phyloP scores from a whole-genome alignment of 192 early-diverging fungal genomes.

The Allomyces arbusculus region DNA sequence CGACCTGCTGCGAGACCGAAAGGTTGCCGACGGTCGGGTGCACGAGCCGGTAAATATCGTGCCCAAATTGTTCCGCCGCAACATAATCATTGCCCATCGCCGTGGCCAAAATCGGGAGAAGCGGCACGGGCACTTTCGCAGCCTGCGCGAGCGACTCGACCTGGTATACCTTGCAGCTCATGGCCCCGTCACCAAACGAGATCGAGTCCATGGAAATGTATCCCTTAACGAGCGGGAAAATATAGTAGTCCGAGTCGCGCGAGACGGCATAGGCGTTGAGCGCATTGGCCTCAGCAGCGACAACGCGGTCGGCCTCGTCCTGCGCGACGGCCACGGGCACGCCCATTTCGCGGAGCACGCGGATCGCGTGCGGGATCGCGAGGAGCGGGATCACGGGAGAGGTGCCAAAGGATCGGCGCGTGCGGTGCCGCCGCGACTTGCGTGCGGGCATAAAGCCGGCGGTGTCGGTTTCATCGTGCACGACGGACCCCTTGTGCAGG shows the following conservation, averaged over 20 bases:
- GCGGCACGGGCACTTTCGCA: not conserved
- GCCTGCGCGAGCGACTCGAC: not conserved
- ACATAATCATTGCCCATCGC: not conserved
- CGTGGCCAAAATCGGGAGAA: not conserved
- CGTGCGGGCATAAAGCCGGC: not conserved
- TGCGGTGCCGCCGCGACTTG: no score
- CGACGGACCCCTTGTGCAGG: not conserved
- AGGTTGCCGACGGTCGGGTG: no score
- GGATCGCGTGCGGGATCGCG: not conserved
- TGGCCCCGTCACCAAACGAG: not conserved
- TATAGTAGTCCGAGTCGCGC: not conserved
- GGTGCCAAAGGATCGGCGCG: no score
- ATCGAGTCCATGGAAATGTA: not conserved
- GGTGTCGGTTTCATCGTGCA: not conserved
- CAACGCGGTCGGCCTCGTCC: not conserved
- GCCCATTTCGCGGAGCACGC: not conserved
- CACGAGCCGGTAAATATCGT: no score
- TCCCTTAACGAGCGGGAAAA: not conserved
- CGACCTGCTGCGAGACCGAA: no score
- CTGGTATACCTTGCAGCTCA: not conserved
- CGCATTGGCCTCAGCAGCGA: not conserved
- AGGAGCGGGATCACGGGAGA: not conserved
- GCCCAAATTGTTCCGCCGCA: no score
- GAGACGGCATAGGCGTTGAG: not conserved
- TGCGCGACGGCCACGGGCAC: not conserved